Evolutionary conservation across 257 asterid genomes (phyloP).

Genomic region (Jasminum sambac): DNA sequence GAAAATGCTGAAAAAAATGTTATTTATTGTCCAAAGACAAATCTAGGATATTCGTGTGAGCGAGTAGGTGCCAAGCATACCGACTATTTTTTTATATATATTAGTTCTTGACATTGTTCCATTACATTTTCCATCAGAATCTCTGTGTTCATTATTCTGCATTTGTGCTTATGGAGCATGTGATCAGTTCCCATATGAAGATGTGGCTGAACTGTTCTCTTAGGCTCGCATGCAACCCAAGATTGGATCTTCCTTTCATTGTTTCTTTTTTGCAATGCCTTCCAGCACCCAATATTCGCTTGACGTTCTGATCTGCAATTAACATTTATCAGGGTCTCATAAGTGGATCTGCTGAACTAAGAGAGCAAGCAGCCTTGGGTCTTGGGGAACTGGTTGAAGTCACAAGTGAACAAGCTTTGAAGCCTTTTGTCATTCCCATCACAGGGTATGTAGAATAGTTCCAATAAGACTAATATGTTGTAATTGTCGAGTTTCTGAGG

Average conservation of each 20-base stretch:
- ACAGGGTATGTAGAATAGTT: constrained; percentile 69
- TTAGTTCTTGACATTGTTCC: neutral
- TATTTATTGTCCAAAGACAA: neutral
- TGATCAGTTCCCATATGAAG: constrained; percentile 6
- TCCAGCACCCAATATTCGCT: constrained; percentile 1
- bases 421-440: constrained; percentile 91
- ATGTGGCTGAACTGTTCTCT: neutral
- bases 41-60: neutral
- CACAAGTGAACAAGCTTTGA: constrained; percentile 81
- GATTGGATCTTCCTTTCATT: neutral
- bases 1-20: neutral
- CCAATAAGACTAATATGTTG: neutral
- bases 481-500: neutral
- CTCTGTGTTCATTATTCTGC: neutral
- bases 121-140: neutral
- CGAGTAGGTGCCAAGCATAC: neutral
- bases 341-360: constrained; percentile 95
- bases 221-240: neutral
- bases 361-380: constrained; percentile 98
- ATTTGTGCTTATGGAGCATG: constrained; percentile 6
- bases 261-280: constrained; percentile 2
- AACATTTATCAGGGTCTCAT: constrained; percentile 70
- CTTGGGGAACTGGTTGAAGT: constrained; percentile 95
- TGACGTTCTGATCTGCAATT: constrained; percentile 6
- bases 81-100: neutral